phyloP scores from a whole-genome alignment of 805 yeast species.

The Saturnispora silvae region DNA sequence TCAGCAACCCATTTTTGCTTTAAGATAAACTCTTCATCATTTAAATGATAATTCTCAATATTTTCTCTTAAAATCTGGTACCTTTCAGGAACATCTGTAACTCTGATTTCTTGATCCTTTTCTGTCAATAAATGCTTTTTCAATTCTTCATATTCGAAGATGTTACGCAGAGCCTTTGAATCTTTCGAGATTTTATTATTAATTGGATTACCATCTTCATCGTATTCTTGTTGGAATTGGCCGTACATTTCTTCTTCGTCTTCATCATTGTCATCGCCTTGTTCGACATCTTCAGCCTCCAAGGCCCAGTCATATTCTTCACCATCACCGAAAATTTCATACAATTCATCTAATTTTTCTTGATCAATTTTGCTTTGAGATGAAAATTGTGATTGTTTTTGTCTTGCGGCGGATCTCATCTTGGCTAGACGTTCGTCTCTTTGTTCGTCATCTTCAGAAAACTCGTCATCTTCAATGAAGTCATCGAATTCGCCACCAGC shows the following conservation, averaged over 20 bases:
- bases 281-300: conserved; percentile 70
- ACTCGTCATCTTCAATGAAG: conserved; percentile 94
- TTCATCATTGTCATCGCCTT: conserved; percentile 42
- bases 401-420: conserved; percentile 26
- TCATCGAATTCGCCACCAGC: conserved; percentile 78
- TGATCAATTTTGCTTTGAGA: conserved; percentile 53
- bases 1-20: conserved; percentile 80
- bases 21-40: conserved; percentile 53
- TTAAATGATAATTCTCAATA: conserved; percentile 57
- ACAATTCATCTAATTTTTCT: conserved; percentile 85
- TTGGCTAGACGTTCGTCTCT: conserved; percentile 33
- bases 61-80: conserved; percentile 67
- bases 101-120: conserved; percentile 79
- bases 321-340: conserved; percentile 95
- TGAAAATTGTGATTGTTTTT: conserved; percentile 22
- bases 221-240: conserved; percentile 31
- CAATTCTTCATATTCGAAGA: conserved; percentile 89
- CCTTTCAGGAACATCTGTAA: conserved; percentile 86
- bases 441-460: conserved; percentile 79
- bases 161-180: conserved; percentile 65
- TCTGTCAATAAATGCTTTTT: conserved; percentile 86
- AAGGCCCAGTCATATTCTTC: conserved; percentile 97
- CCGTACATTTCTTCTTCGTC: conserved; percentile 17
- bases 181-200: conserved; percentile 23
- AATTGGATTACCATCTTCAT: conserved; percentile 25